Evolutionary conservation across 371 early-diverging fungal species (phyloP), one percentile per base, ranked within the genome.

Genomic region (Rhizomucor pusillus): DNA sequence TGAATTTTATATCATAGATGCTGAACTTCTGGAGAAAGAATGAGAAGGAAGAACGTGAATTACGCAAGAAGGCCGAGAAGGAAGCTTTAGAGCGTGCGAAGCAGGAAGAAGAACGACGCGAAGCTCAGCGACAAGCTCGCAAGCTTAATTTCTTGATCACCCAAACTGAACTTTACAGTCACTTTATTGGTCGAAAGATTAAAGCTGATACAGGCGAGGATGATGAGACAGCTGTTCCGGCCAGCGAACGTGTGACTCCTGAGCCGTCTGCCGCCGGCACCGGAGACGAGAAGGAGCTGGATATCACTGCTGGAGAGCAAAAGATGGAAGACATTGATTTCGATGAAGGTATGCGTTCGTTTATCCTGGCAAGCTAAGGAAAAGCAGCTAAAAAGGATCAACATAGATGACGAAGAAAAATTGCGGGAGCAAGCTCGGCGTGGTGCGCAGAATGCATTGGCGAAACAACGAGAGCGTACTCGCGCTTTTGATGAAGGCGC

Each of bases 131-230:
- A 52, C 97, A 98, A 67, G 90, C 89, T 5, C 86, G 93, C 57
- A 99, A 99, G 70, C 87, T 99, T 48, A 92, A 97, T 66, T 98
- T 97, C 65, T 80, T 99, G 56, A 90, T 98, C 52, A 92, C 91
- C 0, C 98, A 99, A 69, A 98, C 98, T 5, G 98, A 99, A 64
- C 79, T 98, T 2, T 99, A 94, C 78, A 90, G 94, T 58, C 96
- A 97, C 73, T 99, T 98, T 79, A 88, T 98, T 52, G 90, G 90
- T 39, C 85, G 87, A 52, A 92, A 92, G 66, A 85, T 91, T 47
- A 73, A 77, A 35, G 60, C 62, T 23, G 75, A 66, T 46, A 62
- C 56, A 11, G 60, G 55, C 35, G 73, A 77, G 43, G 64, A 78
- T 55, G 77, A 79, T 13, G 77, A 77, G 14, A 77, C 80, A 6